Evolutionary conservation across 192 early-diverging fungal genomes (phyloP), one percentile per base, ranked within the genome.

Genomic region (Rhizophagus clarus): DNA sequence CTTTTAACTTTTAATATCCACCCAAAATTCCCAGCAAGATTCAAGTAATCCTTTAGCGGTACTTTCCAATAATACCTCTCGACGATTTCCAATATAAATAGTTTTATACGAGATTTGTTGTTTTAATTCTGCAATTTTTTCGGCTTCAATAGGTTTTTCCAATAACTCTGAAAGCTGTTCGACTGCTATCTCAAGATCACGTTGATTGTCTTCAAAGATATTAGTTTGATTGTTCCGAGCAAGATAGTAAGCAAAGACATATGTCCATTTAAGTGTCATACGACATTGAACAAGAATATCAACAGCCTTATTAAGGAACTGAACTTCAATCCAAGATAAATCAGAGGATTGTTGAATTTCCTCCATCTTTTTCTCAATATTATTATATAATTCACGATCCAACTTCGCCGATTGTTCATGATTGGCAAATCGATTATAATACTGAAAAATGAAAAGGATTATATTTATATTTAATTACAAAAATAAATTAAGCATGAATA

Each of bases 251-350:
- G 97, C 98, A 83, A 99, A 95, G 9, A 92, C 93, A 84, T 98
- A 99, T 0, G 97, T 97, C 98, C 98, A 99, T 81, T 96, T 98
- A 29, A 99, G 89, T 0, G 96, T 98, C 83, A 88, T 92, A 80
- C 98, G 95, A 79, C 96, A 95, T 70, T 94, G 84, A 10, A 96
- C 89, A 31, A 98, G 90, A 0, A 94, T 94, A 80, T 97, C 95
- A 51, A 97, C 96, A 8, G 97, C 97, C 49, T 93, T 94, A 64
- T 91, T 90, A 37, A 99, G 84, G 82, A 99, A 99, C 87, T 99
- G 97, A 2, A 98, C 97, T 87, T 99, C 96, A 80, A 99, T 98
- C 97, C 97, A 99, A 24, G 95, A 96, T 71, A 99, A 85, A 26
- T 93, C 91, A 32, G 93, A 93, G 2, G 90, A 90, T 66, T 92